These are phyloP conservation scores for Pseudocercospora fijiensis DNA, from an alignment of 2,329 filamentous ascomycete genomes.

Conservation along the genomic window DNA sequence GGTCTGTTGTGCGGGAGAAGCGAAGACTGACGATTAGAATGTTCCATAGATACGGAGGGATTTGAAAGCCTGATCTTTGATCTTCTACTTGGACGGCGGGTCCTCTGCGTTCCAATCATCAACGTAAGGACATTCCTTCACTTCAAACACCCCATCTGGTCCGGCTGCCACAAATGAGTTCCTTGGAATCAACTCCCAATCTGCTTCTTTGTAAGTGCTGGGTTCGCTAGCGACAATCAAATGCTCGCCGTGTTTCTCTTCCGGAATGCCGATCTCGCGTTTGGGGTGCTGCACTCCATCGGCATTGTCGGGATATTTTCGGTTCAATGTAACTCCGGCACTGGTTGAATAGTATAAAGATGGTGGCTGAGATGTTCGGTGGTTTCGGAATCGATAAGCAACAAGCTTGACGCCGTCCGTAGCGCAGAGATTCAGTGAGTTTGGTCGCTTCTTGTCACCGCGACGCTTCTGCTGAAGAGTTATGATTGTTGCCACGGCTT, in stretches of 20 bases:
- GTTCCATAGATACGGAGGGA: too few relatives aligned
- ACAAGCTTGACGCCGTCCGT: constrained; percentile 53
- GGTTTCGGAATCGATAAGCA: constrained; percentile 55
- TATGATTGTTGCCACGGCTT: constrained; percentile 46
- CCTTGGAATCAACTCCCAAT: constrained; percentile 53
- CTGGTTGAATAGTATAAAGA: constrained; percentile 50
- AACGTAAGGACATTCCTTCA: constrained; percentile 43
- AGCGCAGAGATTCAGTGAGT: constrained; percentile 54
- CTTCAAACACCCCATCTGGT: constrained; percentile 41
- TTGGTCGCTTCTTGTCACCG: constrained; percentile 45
- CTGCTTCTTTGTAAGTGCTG: constrained; percentile 52
- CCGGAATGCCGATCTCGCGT: constrained; percentile 37
- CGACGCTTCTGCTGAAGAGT: constrained; percentile 48
- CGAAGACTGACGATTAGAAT: background rate
- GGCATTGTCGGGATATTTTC: constrained; percentile 53
- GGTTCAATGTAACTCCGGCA: constrained; percentile 54
- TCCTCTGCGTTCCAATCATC: constrained; percentile 40
- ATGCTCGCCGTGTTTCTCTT: constrained; percentile 49
- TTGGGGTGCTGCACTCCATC: constrained; percentile 43
- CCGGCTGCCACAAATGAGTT: constrained; percentile 48
- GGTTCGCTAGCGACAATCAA: constrained; percentile 57
- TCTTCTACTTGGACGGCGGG: background rate
- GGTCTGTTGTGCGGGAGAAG: background rate
- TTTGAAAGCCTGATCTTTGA: background rate
- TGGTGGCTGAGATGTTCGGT: constrained; percentile 53